phyloP scores from a whole-genome alignment of 495 filamentous ascomycete species.

The Xeromyces bisporus region DNA sequence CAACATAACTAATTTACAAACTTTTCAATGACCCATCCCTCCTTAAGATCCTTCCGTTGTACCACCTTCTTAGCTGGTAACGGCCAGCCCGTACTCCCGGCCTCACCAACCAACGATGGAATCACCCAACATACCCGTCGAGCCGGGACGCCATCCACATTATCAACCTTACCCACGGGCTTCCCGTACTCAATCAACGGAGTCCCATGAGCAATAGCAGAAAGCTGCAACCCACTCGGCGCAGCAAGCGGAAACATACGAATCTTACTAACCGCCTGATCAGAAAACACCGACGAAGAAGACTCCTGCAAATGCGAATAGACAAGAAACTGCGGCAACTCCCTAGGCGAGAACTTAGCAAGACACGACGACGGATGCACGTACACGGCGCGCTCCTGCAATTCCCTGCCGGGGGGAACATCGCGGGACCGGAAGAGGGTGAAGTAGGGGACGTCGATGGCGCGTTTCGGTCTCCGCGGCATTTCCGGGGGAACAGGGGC shows the following conservation, averaged over 20 bases:
- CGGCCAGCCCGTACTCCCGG: conserved; percentile 62
- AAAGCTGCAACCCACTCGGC: conserved; percentile 57
- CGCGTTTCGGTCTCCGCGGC: conserved; percentile 52
- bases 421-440: conserved; percentile 61
- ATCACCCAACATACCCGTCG: conserved; percentile 69
- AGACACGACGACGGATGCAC: conserved; percentile 73
- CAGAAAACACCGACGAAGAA: conserved; percentile 26
- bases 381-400: conserved; percentile 49
- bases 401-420: conserved; percentile 27
- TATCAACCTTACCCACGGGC: conserved; percentile 65
- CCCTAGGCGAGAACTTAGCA: conserved; percentile 47
- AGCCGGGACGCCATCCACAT: conserved; percentile 34
- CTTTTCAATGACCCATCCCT: conserved; percentile 66
- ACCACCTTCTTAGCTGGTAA: conserved; percentile 66
- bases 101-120: conserved; percentile 49
- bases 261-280: conserved; percentile 53
- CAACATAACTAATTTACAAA: conserved; percentile 15
- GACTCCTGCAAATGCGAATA: conserved; percentile 73
- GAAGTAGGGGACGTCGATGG: conserved; percentile 79
- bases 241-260: conserved; percentile 78
- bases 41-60: conserved; percentile 52
- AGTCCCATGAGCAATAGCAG: conserved; percentile 66
- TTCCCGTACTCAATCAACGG: conserved; percentile 75
- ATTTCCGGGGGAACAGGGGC: conserved; percentile 56
- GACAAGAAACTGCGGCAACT: conserved; percentile 71